phyloP scores from a whole-genome alignment of 768 basidiomycete genomes.

The Sistotremastrum niveocremeum region DNA sequence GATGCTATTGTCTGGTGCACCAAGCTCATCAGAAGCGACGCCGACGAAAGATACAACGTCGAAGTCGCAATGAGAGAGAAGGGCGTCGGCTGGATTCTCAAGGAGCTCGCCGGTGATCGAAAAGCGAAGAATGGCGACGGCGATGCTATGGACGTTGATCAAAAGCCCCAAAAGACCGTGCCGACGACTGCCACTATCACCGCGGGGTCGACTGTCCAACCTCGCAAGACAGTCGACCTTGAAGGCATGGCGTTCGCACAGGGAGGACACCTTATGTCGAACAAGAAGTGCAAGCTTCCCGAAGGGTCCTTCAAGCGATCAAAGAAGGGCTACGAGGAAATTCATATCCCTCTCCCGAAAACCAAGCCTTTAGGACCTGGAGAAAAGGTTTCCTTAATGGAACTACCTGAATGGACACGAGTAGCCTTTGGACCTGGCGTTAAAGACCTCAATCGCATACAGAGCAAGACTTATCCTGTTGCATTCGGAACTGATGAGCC shows the following conservation, averaged over 20 bases:
- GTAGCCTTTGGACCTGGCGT: slow-evolving; percentile 66
- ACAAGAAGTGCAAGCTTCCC: slow-evolving; percentile 96
- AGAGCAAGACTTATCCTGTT: slow-evolving; percentile 84
- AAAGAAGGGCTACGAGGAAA: slow-evolving; percentile 95
- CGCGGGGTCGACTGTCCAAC: slow-evolving; percentile 78
- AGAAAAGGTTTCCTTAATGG: slow-evolving; percentile 58
- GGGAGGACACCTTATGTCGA: slow-evolving; percentile 94
- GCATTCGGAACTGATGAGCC: slow-evolving; percentile 95
- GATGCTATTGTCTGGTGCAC: slow-evolving; percentile 98
- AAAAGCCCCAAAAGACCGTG: slow-evolving; percentile 30
- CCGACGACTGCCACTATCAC: slow-evolving; percentile 79
- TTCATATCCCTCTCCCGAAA: slow-evolving; percentile 91
- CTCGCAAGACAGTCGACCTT: slow-evolving; percentile 75
- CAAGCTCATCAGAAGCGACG: slow-evolving; percentile 79
- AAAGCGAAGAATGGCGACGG: slow-evolving; percentile 35
- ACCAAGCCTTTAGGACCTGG: slow-evolving; percentile 46
- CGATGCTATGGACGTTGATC: slow-evolving; percentile 74
- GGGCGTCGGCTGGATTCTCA: slow-evolving; percentile 89
- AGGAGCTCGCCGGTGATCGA: slow-evolving; percentile 75
- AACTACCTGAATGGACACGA: slow-evolving; percentile 76
- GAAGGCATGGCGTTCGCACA: slow-evolving; percentile 94
- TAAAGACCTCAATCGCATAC: slow-evolving; percentile 73
- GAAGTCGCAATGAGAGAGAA: slow-evolving; percentile 99
- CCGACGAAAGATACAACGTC: slow-evolving; percentile 80
- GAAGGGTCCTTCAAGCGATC: slow-evolving; percentile 96